These are phyloP conservation scores for Hymenoscyphus linearis DNA, from an alignment of 2,329 filamentous ascomycete genomes.

Conservation along the genomic window DNA sequence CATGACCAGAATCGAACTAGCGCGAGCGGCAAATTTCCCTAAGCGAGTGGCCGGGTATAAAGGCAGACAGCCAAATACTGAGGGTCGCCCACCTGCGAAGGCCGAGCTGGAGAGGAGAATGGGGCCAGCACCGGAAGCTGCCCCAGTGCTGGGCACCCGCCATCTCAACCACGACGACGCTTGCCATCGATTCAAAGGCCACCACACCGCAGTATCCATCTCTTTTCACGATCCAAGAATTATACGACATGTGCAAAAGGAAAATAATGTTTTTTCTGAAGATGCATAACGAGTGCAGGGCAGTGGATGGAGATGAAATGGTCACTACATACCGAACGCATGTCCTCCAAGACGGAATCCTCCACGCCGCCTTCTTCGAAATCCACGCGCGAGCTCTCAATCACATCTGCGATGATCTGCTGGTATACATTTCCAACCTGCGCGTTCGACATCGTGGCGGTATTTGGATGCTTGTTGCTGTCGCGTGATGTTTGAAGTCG, in stretches of 20 bases:
- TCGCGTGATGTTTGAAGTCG: background rate
- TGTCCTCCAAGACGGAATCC: constrained; percentile 76
- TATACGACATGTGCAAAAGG: background rate
- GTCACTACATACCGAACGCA: constrained; percentile 69
- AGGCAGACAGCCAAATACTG: constrained; percentile 30
- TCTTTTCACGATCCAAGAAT: background rate
- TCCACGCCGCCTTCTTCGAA: constrained; percentile 96
- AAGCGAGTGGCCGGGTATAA: constrained; percentile 30
- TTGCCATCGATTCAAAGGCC: background rate
- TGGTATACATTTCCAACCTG: constrained; percentile 68
- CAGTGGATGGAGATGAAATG: background rate
- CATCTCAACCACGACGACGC: constrained; percentile 1
- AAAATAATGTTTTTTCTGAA: background rate
- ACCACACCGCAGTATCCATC: background rate
- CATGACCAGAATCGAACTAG: constrained; percentile 23
- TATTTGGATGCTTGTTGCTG: background rate
- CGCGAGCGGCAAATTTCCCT: constrained; percentile 18
- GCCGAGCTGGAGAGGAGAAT: background rate
- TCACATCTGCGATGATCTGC: constrained; percentile 75
- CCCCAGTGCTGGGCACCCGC: background rate
- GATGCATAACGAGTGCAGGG: constrained; percentile 1
- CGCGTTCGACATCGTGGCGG: constrained; percentile 30
- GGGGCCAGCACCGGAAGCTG: constrained; percentile 18
- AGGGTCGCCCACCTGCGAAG: constrained; percentile 30
- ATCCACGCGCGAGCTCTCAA: constrained; percentile 86